These are phyloP conservation scores for Clonostachys solani DNA, from an alignment of 2,329 filamentous ascomycete species.

Conservation along the genomic window DNA sequence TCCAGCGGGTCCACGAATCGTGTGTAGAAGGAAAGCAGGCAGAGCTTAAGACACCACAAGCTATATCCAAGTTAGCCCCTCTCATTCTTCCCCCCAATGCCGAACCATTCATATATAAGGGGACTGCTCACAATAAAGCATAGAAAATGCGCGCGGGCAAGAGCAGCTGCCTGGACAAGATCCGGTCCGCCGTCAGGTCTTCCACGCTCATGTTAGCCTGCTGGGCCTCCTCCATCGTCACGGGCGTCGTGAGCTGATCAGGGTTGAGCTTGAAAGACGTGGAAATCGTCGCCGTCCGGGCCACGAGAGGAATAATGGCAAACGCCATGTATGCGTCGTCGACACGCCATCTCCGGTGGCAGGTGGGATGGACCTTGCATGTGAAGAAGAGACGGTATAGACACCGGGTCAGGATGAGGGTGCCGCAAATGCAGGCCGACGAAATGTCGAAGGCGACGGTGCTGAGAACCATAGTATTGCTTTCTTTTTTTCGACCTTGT, in stretches of 20 bases:
- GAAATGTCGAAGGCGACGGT: constrained; percentile 16
- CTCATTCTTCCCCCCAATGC: neutral
- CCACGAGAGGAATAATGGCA: constrained; percentile 19
- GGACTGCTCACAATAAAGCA: constrained; percentile 16
- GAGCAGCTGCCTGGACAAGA: constrained; percentile 16
- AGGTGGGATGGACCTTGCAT: constrained; percentile 16
- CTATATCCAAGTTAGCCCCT: constrained; percentile 6
- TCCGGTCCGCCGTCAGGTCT: constrained; percentile 9
- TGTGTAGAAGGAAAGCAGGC: constrained; percentile 19
- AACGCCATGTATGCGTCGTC: constrained; percentile 24
- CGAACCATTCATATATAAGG: neutral
- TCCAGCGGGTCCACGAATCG: constrained; percentile 16
- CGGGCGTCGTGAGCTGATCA: constrained; percentile 13
- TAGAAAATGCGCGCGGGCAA: constrained; percentile 20
- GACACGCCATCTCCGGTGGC: constrained; percentile 21
- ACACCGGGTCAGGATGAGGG: constrained; percentile 19
- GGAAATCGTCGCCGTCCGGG: constrained; percentile 14
- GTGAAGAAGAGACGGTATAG: constrained; percentile 17
- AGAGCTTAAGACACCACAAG: constrained; percentile 21
- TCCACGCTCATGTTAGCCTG: neutral
- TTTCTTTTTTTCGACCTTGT: neutral
- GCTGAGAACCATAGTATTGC: constrained; percentile 11
- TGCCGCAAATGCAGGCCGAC: constrained; percentile 16
- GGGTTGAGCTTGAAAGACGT: constrained; percentile 17
- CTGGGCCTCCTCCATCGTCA: constrained; percentile 4